A percentile compares a stretch with the other conserved stretches of the same genome.
phyloP scores from a whole-genome alignment of 2,329 filamentous ascomycete species.

The Fusarium verticillioides region DNA sequence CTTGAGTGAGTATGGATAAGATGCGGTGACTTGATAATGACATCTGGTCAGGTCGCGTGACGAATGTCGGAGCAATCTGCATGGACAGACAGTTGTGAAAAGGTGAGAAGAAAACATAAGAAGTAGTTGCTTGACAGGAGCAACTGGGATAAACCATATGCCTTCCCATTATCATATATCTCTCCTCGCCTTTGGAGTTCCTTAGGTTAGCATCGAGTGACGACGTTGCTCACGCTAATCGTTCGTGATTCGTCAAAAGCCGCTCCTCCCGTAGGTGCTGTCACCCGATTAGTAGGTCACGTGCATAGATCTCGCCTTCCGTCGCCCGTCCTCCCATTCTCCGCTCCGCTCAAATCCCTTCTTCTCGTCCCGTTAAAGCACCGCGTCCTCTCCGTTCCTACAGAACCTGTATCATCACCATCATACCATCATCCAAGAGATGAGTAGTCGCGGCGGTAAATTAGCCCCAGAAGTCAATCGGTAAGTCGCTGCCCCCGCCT shows the following conservation, averaged over 20 bases:
- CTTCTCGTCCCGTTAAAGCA: slow-evolving; percentile 41
- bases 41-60: slow-evolving; percentile 35
- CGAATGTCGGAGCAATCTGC: slow-evolving; percentile 3
- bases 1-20: neutral
- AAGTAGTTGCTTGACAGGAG: neutral
- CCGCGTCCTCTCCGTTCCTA: slow-evolving; percentile 44
- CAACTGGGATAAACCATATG: neutral
- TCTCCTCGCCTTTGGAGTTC: neutral
- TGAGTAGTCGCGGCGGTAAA: slow-evolving; percentile 97
- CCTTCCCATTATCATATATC: neutral
- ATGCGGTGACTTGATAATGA: slow-evolving; percentile 8
- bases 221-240: slow-evolving; percentile 36
- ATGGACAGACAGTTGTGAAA: neutral
- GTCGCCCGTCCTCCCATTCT: slow-evolving; percentile 44
- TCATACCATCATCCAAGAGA: slow-evolving; percentile 70
- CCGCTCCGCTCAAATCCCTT: slow-evolving; percentile 47
- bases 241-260: slow-evolving; percentile 16
- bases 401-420: slow-evolving; percentile 48
- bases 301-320: slow-evolving; percentile 42
- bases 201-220: slow-evolving; percentile 32
- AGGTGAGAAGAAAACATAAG: neutral
- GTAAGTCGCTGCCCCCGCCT: slow-evolving; percentile 57
- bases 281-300: slow-evolving; percentile 39
- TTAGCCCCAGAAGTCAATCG: slow-evolving; percentile 99
- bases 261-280: slow-evolving; percentile 4